Percentiles rank a stretch among this genome's conserved stretches.
These are phyloP conservation scores for Saccharata proteae DNA, from an alignment of 2,329 filamentous ascomycete genomes.

Conservation along the genomic window DNA sequence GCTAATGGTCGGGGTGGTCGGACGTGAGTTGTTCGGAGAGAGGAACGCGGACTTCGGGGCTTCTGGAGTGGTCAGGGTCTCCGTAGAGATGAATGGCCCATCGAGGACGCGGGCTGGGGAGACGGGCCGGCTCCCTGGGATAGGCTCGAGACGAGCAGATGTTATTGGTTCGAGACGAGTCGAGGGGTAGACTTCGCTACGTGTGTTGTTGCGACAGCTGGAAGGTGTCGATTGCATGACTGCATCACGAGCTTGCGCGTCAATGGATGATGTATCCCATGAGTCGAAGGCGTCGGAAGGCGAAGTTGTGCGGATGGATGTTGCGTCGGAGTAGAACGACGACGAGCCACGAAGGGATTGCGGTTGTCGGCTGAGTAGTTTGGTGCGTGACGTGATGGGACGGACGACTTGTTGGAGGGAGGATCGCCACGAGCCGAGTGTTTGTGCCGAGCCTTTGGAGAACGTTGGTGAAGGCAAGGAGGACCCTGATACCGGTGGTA, in stretches of 20 bases:
- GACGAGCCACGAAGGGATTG: slow-evolving; percentile 19
- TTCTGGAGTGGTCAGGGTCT: slow-evolving; percentile 6
- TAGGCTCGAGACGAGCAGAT: slow-evolving; percentile 53
- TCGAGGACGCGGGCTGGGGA: slow-evolving; percentile 52
- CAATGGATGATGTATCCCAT: slow-evolving; percentile 62
- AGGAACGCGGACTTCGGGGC: slow-evolving; percentile 5
- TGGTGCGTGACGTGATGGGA: slow-evolving; percentile 24
- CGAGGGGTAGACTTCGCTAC: slow-evolving; percentile 9
- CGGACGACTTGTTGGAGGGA: slow-evolving; percentile 26
- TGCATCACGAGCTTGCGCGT: slow-evolving; percentile 47
- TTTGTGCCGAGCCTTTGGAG: slow-evolving; percentile 22
- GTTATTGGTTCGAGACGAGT: slow-evolving; percentile 25
- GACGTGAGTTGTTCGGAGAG: slow-evolving; percentile 21
- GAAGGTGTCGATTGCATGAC: slow-evolving; percentile 38
- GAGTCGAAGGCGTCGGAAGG: slow-evolving; percentile 54
- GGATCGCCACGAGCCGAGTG: slow-evolving; percentile 22
- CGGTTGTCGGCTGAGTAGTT: slow-evolving; percentile 18
- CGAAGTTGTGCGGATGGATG: slow-evolving; percentile 9
- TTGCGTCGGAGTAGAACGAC: slow-evolving; percentile 19
- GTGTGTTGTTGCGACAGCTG: too few species aligned
- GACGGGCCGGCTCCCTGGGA: slow-evolving; percentile 54
- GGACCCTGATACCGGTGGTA: slow-evolving; percentile 14
- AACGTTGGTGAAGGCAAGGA: slow-evolving; percentile 24
- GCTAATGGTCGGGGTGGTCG: slow-evolving; percentile 28
- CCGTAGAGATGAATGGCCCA: slow-evolving; percentile 25